Conservation (phyloP, 306 rosid genomes). For the Medicago arabica region DNA sequence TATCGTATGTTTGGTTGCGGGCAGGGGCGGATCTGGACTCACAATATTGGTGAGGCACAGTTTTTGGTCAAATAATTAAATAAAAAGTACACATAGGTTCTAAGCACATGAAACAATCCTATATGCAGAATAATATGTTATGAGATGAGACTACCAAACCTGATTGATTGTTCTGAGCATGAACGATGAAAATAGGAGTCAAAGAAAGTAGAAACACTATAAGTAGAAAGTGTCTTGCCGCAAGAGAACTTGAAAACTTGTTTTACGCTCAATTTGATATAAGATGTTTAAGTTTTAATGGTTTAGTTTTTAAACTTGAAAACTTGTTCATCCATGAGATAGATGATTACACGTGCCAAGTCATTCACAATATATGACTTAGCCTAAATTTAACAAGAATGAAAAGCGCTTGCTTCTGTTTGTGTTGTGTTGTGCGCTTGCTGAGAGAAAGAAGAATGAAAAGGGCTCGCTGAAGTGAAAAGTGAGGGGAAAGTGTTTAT, state of each 20-base stretch:
- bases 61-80: too few relatives aligned
- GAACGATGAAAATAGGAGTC: conserved; percentile 35
- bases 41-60: too few relatives aligned
- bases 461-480: too few relatives aligned
- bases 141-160: conserved; percentile 35
- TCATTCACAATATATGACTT: conserved; percentile 7
- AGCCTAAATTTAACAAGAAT: neutral
- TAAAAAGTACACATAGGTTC: too few relatives aligned
- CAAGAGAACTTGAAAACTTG: conserved; percentile 32
- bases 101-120: neutral
- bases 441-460: too few relatives aligned
- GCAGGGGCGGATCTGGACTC: too few relatives aligned
- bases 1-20: too few relatives aligned
- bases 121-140: conserved; percentile 1
- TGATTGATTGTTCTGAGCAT: conserved; percentile 38
- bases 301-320: conserved; percentile 9
- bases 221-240: conserved; percentile 22
- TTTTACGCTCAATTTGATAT: neutral
- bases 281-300: neutral
- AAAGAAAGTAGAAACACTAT: conserved; percentile 32
- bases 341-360: neutral
- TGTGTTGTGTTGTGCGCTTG: too few relatives aligned
- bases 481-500: too few relatives aligned
- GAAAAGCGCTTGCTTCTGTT: too few relatives aligned
- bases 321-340: neutral